Conservation (phyloP, 495 filamentous ascomycete genomes). For the Geopyxis carbonaria region DNA sequence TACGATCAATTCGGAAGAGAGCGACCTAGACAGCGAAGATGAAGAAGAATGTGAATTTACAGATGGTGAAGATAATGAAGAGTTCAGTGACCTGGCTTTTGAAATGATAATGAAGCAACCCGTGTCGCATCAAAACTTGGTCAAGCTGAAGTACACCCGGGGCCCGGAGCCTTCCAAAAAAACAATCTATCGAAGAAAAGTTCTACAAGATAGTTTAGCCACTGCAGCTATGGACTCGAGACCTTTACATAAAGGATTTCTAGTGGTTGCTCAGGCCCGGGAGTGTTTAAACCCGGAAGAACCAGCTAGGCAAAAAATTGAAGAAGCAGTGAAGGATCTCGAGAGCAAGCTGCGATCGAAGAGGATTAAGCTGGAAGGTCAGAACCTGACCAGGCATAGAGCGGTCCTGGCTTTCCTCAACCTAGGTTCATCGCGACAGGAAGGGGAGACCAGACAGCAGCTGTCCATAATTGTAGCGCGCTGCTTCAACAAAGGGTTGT, state of each 20-base stretch:
- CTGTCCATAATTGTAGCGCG: background rate
- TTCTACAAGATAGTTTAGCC: too few species aligned
- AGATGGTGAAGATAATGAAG: too few species aligned
- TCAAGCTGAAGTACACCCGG: too few species aligned
- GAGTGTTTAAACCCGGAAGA: conserved; percentile 1
- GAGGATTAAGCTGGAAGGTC: background rate
- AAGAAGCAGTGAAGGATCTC: background rate
- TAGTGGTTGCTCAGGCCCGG: background rate
- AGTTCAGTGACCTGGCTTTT: too few species aligned
- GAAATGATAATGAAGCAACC: too few species aligned
- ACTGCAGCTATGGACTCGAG: background rate
- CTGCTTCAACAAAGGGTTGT: background rate
- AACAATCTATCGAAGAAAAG: too few species aligned
- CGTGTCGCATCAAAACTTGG: too few species aligned
- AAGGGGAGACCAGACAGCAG: background rate
- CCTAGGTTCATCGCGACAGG: background rate
- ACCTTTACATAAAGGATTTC: background rate
- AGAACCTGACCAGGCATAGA: conserved; percentile 2
- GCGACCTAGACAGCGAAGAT: too few species aligned
- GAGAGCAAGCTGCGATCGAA: background rate
- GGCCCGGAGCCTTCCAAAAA: too few species aligned
- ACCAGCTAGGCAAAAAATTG: too few species aligned
- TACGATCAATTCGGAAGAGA: too few species aligned
- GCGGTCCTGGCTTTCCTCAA: conserved; percentile 1
- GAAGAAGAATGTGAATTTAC: too few species aligned